Percentiles rank a stretch among this genome's conserved stretches.
These are phyloP conservation scores for Penicillium fuscoglaucum DNA, from an alignment of 2,329 filamentous ascomycete genomes.

Conservation along the genomic window DNA sequence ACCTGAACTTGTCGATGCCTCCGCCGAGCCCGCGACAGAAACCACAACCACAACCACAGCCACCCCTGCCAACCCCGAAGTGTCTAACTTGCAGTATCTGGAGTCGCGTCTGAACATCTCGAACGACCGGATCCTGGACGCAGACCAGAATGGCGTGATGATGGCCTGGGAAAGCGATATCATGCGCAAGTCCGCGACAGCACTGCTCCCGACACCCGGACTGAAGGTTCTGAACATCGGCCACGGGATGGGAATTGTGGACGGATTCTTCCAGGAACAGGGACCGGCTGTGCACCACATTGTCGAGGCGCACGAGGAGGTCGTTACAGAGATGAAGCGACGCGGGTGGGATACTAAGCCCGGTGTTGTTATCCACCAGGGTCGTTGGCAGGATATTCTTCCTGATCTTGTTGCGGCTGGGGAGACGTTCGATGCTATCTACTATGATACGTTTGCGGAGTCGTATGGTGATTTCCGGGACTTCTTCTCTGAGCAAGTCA, in stretches of 20 bases:
- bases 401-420: constrained; percentile 67
- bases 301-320: constrained; percentile 78
- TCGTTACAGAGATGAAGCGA: constrained; percentile 67
- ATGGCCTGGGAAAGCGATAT: constrained; percentile 90
- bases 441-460: constrained; percentile 97
- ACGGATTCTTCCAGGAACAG: constrained; percentile 70
- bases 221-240: constrained; percentile 80
- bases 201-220: constrained; percentile 61
- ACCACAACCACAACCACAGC: constrained; percentile 3
- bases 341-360: constrained; percentile 67
- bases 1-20: constrained; percentile 29
- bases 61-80: constrained; percentile 36
- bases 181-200: constrained; percentile 74
- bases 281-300: constrained; percentile 74
- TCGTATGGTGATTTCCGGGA: constrained; percentile 80
- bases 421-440: constrained; percentile 79
- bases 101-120: constrained; percentile 65
- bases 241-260: constrained; percentile 88
- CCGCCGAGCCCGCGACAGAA: constrained; percentile 13
- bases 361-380: constrained; percentile 62
- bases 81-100: constrained; percentile 69
- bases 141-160: constrained; percentile 81
- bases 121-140: constrained; percentile 68
- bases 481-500: constrained; percentile 87
- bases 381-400: constrained; percentile 79